phyloP scores from a whole-genome alignment of 129 eudicot genomes.

The Helianthus annuus region DNA sequence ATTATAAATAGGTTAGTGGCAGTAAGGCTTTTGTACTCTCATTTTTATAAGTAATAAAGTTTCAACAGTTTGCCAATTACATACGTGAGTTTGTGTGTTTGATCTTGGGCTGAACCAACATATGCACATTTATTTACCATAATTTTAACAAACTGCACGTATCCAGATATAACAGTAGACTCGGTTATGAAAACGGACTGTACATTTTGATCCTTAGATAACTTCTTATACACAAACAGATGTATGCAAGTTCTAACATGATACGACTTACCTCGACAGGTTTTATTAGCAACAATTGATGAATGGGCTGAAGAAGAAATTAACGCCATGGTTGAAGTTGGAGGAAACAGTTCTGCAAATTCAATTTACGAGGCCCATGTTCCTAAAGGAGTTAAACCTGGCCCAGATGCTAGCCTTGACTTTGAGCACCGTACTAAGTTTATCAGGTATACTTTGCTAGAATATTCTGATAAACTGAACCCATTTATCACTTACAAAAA shows the following conservation, averaged over 20 bases:
- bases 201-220: no score
- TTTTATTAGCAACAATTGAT: constrained; percentile 91
- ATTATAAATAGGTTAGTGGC: no score
- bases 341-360: constrained; percentile 90
- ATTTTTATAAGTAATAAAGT: no score
- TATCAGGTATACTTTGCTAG: constrained; percentile 51
- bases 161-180: no score
- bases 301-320: constrained; percentile 89
- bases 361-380: constrained; percentile 87
- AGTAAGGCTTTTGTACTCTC: no score
- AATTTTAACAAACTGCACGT: background rate
- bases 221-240: background rate
- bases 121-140: background rate
- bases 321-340: constrained; percentile 84
- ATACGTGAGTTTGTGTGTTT: no score
- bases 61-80: no score
- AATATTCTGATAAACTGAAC: background rate
- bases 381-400: constrained; percentile 82
- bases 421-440: constrained; percentile 63
- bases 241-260: background rate
- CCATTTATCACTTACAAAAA: background rate
- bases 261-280: constrained; percentile 37
- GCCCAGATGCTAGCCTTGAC: constrained; percentile 69
- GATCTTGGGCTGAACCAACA: no score
- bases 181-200: background rate